These are phyloP conservation scores for Sclerotinia nivalis DNA, from an alignment of 2,329 filamentous ascomycete genomes.

Conservation along the genomic window DNA sequence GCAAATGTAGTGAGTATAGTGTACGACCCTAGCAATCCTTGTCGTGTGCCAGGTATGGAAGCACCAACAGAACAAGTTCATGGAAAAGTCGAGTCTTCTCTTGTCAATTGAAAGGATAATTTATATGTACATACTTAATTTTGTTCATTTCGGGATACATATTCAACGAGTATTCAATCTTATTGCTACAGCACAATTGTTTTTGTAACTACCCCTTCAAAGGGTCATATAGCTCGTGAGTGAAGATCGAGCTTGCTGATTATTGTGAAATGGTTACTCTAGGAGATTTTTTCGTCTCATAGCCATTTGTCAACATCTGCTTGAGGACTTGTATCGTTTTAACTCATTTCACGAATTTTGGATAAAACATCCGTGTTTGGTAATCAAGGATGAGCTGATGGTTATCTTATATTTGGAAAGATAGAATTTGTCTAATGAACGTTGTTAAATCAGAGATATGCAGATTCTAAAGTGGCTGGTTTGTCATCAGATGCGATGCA, in stretches of 20 bases:
- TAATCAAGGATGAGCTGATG: accelerated
- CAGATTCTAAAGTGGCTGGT: too few relatives aligned
- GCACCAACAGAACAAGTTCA: not conserved
- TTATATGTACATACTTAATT: not conserved
- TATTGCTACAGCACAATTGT: not conserved
- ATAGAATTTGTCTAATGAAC: accelerated
- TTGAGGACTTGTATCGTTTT: not conserved
- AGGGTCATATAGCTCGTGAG: not conserved
- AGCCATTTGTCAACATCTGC: too few relatives aligned
- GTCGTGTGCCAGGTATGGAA: not conserved
- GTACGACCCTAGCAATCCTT: conserved; percentile 14
- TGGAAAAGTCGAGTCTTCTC: not conserved
- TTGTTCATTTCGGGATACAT: not conserved
- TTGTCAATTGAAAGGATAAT: not conserved
- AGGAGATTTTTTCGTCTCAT: not conserved
- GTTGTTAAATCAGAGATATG: not conserved
- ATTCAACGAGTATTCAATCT: not conserved
- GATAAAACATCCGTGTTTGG: accelerated
- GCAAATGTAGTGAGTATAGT: conserved; percentile 12
- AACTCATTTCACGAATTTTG: accelerated
- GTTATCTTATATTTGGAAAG: accelerated
- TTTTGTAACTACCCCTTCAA: not conserved
- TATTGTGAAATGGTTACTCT: not conserved
- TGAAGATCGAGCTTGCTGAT: accelerated
- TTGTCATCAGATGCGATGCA: too few relatives aligned